These are phyloP conservation scores for Tremella fuciformis DNA, from an alignment of 768 basidiomycete genomes.

Conservation along the genomic window DNA sequence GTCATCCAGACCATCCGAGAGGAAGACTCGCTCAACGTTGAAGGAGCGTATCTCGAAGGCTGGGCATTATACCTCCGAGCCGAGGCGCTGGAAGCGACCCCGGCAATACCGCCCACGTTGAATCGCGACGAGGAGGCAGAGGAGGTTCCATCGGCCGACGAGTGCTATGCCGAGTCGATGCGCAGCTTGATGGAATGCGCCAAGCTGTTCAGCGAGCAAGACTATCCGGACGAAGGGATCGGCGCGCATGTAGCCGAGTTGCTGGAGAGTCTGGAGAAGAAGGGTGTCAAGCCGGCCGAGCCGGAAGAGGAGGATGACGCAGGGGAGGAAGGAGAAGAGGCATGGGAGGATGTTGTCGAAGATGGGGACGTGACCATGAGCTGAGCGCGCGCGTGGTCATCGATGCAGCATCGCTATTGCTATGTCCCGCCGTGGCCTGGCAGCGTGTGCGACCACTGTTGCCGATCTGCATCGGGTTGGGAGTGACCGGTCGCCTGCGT, in stretches of 20 bases:
- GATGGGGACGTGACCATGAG: slow-evolving; percentile 56
- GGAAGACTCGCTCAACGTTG: slow-evolving; percentile 78
- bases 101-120: slow-evolving; percentile 4
- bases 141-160: slow-evolving; percentile 63
- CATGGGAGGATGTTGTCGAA: slow-evolving; percentile 60
- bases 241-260: slow-evolving; percentile 74
- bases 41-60: slow-evolving; percentile 91
- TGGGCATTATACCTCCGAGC: slow-evolving; percentile 77
- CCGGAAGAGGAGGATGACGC: slow-evolving; percentile 60
- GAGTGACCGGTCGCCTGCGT: not conserved
- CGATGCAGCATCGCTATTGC: slow-evolving; percentile 5
- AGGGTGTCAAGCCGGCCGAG: slow-evolving; percentile 66
- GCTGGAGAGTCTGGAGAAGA: slow-evolving; percentile 63
- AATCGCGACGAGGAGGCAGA: slow-evolving; percentile 60
- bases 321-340: slow-evolving; percentile 64
- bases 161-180: slow-evolving; percentile 71
- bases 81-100: slow-evolving; percentile 30
- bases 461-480: not conserved
- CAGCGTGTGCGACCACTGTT: slow-evolving; percentile 32
- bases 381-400: not conserved
- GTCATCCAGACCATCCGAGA: slow-evolving; percentile 76
- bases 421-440: slow-evolving; percentile 42
- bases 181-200: slow-evolving; percentile 81
- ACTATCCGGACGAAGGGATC: slow-evolving; percentile 71
- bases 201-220: slow-evolving; percentile 69